These are phyloP conservation scores for Avena insularis DNA, from an alignment of 176 grass and related monocot species.

Conservation along the genomic window DNA sequence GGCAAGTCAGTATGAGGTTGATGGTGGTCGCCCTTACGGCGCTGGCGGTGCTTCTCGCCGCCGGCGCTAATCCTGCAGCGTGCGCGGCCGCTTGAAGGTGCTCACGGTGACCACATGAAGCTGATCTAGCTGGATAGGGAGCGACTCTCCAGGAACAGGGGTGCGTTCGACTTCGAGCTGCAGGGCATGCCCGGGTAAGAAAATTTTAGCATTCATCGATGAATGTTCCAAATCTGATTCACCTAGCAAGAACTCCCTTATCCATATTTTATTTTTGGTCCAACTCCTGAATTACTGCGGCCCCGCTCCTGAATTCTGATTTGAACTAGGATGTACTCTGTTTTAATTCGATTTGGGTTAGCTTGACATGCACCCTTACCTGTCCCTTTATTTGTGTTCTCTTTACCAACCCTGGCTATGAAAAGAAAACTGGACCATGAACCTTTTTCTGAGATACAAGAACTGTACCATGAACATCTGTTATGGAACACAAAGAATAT, in stretches of 20 bases:
- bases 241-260: too few species aligned
- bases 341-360: not conserved
- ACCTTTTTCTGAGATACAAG: too few species aligned
- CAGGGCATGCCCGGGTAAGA: slow-evolving; percentile 45
- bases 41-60: slow-evolving; percentile 4
- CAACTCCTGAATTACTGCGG: too few species aligned
- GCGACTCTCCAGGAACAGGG: slow-evolving; percentile 56
- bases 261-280: not conserved
- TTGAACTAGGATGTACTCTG: not conserved
- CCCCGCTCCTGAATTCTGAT: not conserved
- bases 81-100: slow-evolving; percentile 53
- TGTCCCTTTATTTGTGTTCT: too few species aligned
- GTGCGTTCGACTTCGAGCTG: slow-evolving; percentile 73
- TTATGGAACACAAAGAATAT: too few species aligned
- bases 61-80: slow-evolving; percentile 61
- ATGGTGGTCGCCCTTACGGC: not conserved
- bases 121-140: slow-evolving; percentile 45
- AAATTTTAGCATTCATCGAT: not conserved
- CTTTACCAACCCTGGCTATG: too few species aligned
- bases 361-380: not conserved
- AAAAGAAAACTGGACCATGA: too few species aligned
- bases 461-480: too few species aligned
- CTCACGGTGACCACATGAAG: slow-evolving; percentile 56
- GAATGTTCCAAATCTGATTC: too few species aligned
- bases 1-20: not conserved